phyloP scores from a whole-genome alignment of 1,139 yeast species.

The Candida sanyaensis region DNA sequence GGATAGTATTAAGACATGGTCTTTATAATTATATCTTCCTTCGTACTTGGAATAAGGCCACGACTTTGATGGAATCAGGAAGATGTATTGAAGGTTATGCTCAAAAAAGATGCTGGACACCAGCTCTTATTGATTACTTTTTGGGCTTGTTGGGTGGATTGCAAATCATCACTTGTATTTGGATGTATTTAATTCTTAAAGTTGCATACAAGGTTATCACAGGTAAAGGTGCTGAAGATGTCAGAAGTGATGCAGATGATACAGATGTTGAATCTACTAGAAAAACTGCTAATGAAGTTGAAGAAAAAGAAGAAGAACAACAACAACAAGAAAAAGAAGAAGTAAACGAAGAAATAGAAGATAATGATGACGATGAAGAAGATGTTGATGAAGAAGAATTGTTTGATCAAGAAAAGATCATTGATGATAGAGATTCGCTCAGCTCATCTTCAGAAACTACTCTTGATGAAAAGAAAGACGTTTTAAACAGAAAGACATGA shows the following conservation, averaged over 20 bases:
- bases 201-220: constrained; percentile 69
- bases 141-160: constrained; percentile 61
- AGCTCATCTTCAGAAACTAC: constrained; percentile 14
- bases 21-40: constrained; percentile 68
- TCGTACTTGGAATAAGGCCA: constrained; percentile 44
- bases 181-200: constrained; percentile 74
- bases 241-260: constrained; percentile 69
- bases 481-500: constrained; percentile 1
- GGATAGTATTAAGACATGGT: constrained; percentile 77
- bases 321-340: constrained; percentile 6
- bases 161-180: constrained; percentile 65
- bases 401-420: constrained; percentile 5
- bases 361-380: constrained; percentile 5
- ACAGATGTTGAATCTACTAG: constrained; percentile 29
- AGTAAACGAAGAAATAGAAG: not conserved
- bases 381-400: constrained; percentile 4
- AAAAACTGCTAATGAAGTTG: constrained; percentile 16
- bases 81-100: constrained; percentile 33
- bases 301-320: too few species aligned
- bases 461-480: constrained; percentile 11
- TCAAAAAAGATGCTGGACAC: constrained; percentile 62
- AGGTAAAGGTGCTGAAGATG: constrained; percentile 79
- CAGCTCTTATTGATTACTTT: constrained; percentile 50
- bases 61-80: constrained; percentile 38
- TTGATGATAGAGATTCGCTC: constrained; percentile 7